phyloP scores from a whole-genome alignment of 192 early-diverging fungal species.

The Blastocladiella britannica region DNA sequence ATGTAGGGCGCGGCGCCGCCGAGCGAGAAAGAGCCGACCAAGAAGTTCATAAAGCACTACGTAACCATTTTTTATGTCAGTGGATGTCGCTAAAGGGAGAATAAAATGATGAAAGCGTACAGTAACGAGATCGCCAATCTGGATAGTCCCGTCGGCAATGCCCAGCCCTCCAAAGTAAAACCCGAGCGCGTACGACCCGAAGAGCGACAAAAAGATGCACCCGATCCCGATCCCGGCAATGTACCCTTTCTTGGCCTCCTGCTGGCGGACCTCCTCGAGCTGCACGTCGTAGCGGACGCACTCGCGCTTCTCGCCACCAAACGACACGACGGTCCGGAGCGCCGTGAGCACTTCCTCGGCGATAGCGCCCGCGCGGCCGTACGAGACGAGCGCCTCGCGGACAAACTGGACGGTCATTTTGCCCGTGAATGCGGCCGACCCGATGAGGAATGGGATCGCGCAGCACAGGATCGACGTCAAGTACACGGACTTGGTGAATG shows the following conservation, averaged over 20 bases:
- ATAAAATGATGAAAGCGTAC: too few relatives aligned
- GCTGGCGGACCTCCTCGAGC: slow-evolving; percentile 15
- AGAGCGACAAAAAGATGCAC: slow-evolving; percentile 14
- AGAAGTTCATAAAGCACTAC: slow-evolving; percentile 10
- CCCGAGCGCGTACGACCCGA: slow-evolving; percentile 14
- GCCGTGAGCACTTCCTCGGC: slow-evolving; percentile 24
- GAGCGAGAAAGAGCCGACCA: slow-evolving; percentile 23
- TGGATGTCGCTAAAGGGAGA: too few relatives aligned
- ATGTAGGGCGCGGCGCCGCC: slow-evolving; percentile 16
- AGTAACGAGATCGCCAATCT: slow-evolving; percentile 13
- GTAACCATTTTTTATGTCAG: background rate
- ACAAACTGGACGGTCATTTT: slow-evolving; percentile 8
- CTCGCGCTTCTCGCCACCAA: slow-evolving; percentile 22
- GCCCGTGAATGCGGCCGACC: slow-evolving; percentile 7
- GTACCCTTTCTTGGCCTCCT: slow-evolving; percentile 13
- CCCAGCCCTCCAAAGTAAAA: slow-evolving; percentile 17
- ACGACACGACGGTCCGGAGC: slow-evolving; percentile 27
- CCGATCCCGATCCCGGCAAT: slow-evolving; percentile 30
- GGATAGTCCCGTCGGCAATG: slow-evolving; percentile 11
- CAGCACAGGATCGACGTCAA: slow-evolving; percentile 3
- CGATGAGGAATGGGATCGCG: background rate
- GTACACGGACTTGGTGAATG: slow-evolving; percentile 35
- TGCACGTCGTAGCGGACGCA: slow-evolving; percentile 12
- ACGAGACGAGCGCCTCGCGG: slow-evolving; percentile 9
- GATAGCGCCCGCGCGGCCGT: slow-evolving; percentile 24